A percentile compares a stretch with the other conserved stretches of the same genome.
phyloP scores from a whole-genome alignment of 192 early-diverging fungal species.

The Backusella westeae region DNA sequence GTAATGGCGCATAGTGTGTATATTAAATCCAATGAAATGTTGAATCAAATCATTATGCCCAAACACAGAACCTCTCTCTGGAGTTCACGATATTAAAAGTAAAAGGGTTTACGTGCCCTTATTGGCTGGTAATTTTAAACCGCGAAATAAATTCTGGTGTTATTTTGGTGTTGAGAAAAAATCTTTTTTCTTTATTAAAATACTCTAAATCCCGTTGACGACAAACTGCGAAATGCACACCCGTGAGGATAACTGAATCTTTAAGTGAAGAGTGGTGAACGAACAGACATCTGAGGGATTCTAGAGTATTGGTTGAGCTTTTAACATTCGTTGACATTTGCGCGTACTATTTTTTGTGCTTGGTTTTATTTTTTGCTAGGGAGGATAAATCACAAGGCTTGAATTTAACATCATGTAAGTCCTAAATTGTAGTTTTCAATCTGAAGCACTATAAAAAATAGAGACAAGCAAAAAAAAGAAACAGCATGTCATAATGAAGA shows the following conservation, averaged over 20 bases:
- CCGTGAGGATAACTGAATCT: neutral
- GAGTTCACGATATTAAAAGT: too few relatives aligned
- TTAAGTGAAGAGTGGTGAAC: neutral
- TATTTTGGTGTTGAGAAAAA: too few relatives aligned
- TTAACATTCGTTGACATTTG: neutral
- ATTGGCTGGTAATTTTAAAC: too few relatives aligned
- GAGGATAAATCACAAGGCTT: neutral
- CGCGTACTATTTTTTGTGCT: neutral
- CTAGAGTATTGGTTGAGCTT: neutral
- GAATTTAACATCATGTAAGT: neutral
- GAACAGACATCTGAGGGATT: conserved; percentile 2
- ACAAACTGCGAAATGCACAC: conserved; percentile 1
- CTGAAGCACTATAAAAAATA: neutral
- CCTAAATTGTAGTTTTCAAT: conserved; percentile 7
- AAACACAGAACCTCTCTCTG: too few relatives aligned
- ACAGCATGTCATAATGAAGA: neutral
- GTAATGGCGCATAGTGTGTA: too few relatives aligned
- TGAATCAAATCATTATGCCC: too few relatives aligned
- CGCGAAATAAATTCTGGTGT: too few relatives aligned
- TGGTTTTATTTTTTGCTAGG: neutral
- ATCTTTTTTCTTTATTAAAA: neutral
- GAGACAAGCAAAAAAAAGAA: neutral
- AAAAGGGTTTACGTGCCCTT: too few relatives aligned
- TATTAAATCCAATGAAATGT: too few relatives aligned
- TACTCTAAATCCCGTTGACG: neutral